Percentiles rank a stretch among this genome's conserved stretches.
phyloP scores from a whole-genome alignment of 805 yeast genomes.

The Myxozyma vanderwaltii region DNA sequence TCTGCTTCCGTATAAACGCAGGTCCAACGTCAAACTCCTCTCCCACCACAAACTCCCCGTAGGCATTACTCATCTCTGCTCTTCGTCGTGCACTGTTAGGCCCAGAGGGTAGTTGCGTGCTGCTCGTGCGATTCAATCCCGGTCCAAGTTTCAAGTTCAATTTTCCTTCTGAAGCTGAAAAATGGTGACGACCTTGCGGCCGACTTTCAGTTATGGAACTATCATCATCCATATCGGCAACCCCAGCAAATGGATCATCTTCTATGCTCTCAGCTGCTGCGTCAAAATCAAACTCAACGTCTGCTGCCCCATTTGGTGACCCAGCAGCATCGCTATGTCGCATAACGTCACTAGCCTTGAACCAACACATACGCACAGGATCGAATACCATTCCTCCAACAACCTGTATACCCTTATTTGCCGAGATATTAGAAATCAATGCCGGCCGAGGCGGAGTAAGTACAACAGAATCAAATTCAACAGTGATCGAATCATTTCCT shows the following conservation, averaged over 20 bases:
- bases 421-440: constrained; percentile 37
- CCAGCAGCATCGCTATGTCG: constrained; percentile 46
- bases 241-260: constrained; percentile 33
- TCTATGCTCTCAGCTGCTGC: constrained; percentile 51
- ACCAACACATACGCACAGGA: constrained; percentile 59
- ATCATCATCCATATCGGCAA: constrained; percentile 28
- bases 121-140: not conserved
- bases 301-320: constrained; percentile 2
- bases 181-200: not conserved
- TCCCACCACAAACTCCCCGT: constrained; percentile 40
- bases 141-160: not conserved
- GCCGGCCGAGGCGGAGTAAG: constrained; percentile 44
- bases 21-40: constrained; percentile 41
- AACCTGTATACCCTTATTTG: constrained; percentile 45
- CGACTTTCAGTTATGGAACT: not conserved
- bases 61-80: constrained; percentile 1
- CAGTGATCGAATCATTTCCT: constrained; percentile 62
- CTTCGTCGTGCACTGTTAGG: constrained; percentile 1
- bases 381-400: constrained; percentile 64
- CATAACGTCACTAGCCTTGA: constrained; percentile 44
- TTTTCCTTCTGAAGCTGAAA: constrained; percentile 9
- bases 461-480: constrained; percentile 50
- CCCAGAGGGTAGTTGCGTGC: not conserved
- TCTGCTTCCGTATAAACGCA: constrained; percentile 36
- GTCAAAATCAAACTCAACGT: constrained; percentile 37